These are phyloP conservation scores for Nevesoporus exiguus DNA, from an alignment of 768 basidiomycete genomes.

Conservation along the genomic window DNA sequence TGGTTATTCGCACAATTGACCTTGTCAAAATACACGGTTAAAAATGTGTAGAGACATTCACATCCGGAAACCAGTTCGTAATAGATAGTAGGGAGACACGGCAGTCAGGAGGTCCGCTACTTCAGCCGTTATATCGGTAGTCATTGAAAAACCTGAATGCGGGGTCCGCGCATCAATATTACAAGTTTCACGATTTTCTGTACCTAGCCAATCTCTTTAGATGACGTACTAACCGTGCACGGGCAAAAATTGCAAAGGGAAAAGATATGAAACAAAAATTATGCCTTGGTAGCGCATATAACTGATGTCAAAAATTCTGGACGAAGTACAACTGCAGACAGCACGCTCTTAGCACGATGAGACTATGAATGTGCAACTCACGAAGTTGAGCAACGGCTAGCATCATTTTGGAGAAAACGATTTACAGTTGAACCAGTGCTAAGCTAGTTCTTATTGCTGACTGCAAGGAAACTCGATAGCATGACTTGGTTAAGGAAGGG, in stretches of 20 bases:
- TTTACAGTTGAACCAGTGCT: conserved; percentile 30
- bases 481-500: not conserved
- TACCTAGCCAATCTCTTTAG: conserved; percentile 40
- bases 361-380: not conserved
- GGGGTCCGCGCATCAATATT: too few relatives aligned
- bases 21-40: too few relatives aligned
- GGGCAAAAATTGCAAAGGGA: not conserved
- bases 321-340: conserved; percentile 23
- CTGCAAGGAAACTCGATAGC: conserved; percentile 26
- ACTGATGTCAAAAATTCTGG: conserved; percentile 2
- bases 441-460: conserved; percentile 45
- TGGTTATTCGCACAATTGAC: too few relatives aligned
- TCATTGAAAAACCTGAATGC: too few relatives aligned
- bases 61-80: too few relatives aligned
- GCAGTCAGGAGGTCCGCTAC: too few relatives aligned
- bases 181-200: too few relatives aligned
- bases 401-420: conserved; percentile 6
- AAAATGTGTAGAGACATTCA: too few relatives aligned
- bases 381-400: conserved; percentile 26
- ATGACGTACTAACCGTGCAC: conserved; percentile 22
- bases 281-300: conserved; percentile 33
- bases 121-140: too few relatives aligned
- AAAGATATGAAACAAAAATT: conserved; percentile 15
- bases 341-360: not conserved
- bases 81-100: too few relatives aligned